A percentile compares a stretch with the other conserved stretches of the same genome.
Evolutionary conservation across 2,329 filamentous ascomycete species (phyloP).

Genomic region (Colletotrichum salicis): DNA sequence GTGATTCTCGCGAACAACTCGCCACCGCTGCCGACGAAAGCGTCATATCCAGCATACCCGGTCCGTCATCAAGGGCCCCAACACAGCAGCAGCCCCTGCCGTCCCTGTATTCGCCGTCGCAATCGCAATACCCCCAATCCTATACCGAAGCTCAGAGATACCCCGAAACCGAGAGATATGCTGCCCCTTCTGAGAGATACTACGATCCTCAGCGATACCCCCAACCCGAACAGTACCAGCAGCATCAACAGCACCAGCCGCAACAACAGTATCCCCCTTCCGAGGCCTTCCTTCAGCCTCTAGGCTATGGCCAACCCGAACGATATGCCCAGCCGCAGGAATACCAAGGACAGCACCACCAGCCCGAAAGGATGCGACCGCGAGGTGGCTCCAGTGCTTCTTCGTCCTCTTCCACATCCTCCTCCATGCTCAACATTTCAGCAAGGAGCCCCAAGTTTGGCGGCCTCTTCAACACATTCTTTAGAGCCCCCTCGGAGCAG

Average conservation of each 20-base stretch:
- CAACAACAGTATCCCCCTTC: constrained; percentile 12
- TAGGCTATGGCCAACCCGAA: constrained; percentile 17
- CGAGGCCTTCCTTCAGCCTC: constrained; percentile 16
- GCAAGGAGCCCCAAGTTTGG: constrained; percentile 60
- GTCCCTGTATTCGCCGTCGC: constrained; percentile 36
- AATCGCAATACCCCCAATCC: constrained; percentile 40
- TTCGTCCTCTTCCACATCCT: constrained; percentile 64
- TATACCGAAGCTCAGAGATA: constrained; percentile 36
- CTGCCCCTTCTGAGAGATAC: constrained; percentile 22
- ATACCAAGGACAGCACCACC: constrained; percentile 24
- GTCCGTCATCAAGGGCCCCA: constrained; percentile 7
- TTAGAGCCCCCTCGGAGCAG: constrained; percentile 69
- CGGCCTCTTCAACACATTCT: constrained; percentile 71
- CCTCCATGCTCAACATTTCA: constrained; percentile 75
- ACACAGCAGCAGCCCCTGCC: constrained; percentile 16
- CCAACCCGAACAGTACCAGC: constrained; percentile 35
- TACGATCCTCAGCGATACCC: constrained; percentile 26
- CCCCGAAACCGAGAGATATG: constrained; percentile 21
- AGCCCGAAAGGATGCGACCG: constrained; percentile 37
- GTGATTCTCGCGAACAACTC: constrained; percentile 33
- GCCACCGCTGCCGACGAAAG: constrained; percentile 6
- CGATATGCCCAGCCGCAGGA: constrained; percentile 24
- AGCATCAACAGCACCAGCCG: constrained; percentile 20
- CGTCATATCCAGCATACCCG: constrained; percentile 23
- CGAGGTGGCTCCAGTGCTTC: constrained; percentile 48